Evolutionary conservation across 176 grass and related monocot genomes (phyloP).

Genomic region (Urochloa ruziziensis): DNA sequence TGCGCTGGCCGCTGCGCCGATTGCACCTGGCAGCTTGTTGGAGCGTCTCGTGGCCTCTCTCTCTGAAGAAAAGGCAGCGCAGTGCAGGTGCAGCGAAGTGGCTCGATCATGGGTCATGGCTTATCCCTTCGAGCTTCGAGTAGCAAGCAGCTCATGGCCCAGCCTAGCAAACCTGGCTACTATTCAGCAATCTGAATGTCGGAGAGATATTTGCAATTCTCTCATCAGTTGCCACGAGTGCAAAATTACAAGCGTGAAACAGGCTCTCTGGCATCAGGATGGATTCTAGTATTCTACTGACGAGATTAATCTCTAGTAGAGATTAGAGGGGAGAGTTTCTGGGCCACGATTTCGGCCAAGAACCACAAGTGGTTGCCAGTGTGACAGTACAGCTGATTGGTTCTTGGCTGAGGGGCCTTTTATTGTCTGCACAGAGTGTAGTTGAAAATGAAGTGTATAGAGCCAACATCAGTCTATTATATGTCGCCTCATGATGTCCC

Average conservation of each 20-base stretch:
- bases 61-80: not conserved
- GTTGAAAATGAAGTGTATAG: not conserved
- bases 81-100: not conserved
- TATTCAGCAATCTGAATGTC: not conserved
- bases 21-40: not conserved
- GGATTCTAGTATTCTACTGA: not conserved
- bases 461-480: not conserved
- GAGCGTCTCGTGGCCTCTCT: not conserved
- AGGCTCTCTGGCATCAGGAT: not conserved
- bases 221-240: not conserved
- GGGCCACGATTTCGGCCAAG: not conserved
- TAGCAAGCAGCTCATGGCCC: not conserved
- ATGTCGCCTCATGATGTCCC: conserved; percentile 5
- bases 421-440: not conserved
- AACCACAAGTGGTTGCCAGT: not conserved
- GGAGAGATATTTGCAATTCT: not conserved
- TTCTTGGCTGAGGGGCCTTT: not conserved
- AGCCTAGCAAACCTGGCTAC: not conserved
- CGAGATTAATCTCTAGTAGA: not conserved
- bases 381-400: not conserved
- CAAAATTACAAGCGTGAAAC: not conserved
- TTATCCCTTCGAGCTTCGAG: conserved; percentile 14
- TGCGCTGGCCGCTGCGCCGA: conserved; percentile 8
- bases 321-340: not conserved
- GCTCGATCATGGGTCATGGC: not conserved